Evolutionary conservation across 352 stramenopile genomes (phyloP), one percentile per base, ranked within the genome.

Genomic region (Phytophthora lateralis): DNA sequence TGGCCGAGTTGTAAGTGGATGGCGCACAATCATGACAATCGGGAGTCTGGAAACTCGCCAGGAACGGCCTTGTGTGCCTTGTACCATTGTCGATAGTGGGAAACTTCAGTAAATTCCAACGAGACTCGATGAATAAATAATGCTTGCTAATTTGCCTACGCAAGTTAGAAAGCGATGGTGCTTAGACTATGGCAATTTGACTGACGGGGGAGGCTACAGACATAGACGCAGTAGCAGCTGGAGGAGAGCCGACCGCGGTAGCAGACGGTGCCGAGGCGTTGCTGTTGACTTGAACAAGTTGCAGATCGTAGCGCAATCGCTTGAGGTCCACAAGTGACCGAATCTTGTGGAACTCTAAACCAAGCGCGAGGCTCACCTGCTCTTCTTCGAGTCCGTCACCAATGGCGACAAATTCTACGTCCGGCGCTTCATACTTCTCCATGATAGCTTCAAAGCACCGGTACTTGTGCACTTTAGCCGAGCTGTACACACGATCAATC

Each of bases 301-400:
- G 64, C 12, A 89, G 56, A 38, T 88, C 76, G 56, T 80, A 84
- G 20, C 79, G 80, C 50, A 93, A 69, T 21, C 75, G 63, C 37
- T 79, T 76, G 41, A 91, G 69, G 43, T 93, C 80, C 20, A 82
- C 68, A 38, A 93, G 70, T 27, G 75, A 86, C 9, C 75, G 66
- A 52, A 93, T 86, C 66, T 89, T 88, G 76, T 85, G 73, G 54
- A 94, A 94, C 48, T 76, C 60, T 24, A 94, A 78, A 46, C 80
- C 85, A 9, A 91, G 75, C 14, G 67, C 71, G 10, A 71, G 71
- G 30, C 83, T 93, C 46, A 90, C 83, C 27, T 88, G 76, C 64
- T 94, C 81, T 66, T 94, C 85, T 55, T 94, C 85, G 14, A 81
- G 66, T 4, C 85, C 85, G 58, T 93, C 85, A 12, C 85, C 85